phyloP scores from a whole-genome alignment of 2,329 filamentous ascomycete species.

The Verticillium nonalfalfae region DNA sequence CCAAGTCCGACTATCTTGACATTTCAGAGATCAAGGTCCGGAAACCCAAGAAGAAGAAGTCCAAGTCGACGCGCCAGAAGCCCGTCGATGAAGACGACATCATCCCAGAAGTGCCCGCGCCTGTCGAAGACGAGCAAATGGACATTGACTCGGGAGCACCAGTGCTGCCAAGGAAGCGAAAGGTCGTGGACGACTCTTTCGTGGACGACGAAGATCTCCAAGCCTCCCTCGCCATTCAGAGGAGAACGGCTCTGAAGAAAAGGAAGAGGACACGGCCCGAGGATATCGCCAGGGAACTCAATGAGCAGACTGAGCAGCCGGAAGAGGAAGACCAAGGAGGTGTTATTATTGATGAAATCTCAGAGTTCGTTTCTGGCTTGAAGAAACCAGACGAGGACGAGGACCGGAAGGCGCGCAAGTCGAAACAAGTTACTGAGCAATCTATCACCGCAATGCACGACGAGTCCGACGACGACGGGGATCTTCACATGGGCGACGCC shows the following conservation, averaged over 20 bases:
- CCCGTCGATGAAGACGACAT: conserved; percentile 58
- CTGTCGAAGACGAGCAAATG: conserved; percentile 53
- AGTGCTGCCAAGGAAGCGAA: conserved; percentile 51
- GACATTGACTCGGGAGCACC: conserved; percentile 61
- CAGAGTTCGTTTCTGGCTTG: conserved; percentile 86
- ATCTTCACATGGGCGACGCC: conserved; percentile 22
- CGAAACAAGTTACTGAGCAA: conserved; percentile 27
- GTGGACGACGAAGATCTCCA: conserved; percentile 93
- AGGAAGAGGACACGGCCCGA: conserved; percentile 81
- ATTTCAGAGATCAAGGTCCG: conserved; percentile 83
- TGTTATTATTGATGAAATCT: conserved; percentile 90
- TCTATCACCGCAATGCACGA: conserved; percentile 37
- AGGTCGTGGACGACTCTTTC: conserved; percentile 56
- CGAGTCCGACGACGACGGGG: conserved; percentile 29
- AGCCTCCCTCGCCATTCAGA: conserved; percentile 74
- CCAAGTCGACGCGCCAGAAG: conserved; percentile 67
- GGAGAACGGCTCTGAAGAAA: conserved; percentile 81
- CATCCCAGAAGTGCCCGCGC: conserved; percentile 33
- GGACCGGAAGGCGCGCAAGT: conserved; percentile 44
- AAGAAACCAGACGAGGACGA: conserved; percentile 58
- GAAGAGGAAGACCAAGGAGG: conserved; percentile 46
- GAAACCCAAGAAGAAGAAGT: conserved; percentile 92
- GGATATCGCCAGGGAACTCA: conserved; percentile 78
- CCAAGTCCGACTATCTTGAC: conserved; percentile 83
- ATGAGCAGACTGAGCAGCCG: conserved; percentile 50